Evolutionary conservation across 1,284 basidiomycete species (phyloP), one percentile per base, ranked within the genome.

Genomic region (Malassezia nana): DNA sequence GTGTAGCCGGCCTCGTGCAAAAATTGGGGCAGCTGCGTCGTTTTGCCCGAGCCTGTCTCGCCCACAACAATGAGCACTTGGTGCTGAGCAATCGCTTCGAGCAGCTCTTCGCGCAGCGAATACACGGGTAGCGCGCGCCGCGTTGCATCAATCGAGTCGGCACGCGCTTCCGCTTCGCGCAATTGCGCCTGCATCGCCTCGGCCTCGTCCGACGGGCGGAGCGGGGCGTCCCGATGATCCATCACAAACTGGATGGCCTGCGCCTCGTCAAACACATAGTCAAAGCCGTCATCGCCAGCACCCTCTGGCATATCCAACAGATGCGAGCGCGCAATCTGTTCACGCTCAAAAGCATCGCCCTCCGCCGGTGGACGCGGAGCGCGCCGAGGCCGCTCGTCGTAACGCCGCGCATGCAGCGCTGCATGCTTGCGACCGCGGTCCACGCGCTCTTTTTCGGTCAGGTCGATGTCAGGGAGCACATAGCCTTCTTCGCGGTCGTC

Each of bases 401-500:
- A 50, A 13, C 55, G 95, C 29, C 94, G 85, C 65, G 89, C 83
- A 74, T 95, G 96, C 46, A 99, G 76, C 0, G 87, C 90, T 63
- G 86, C 85, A 72, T 92, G 84, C 74, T 95, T 92, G 77, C 89
- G 91, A 78, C 94, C 91, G 76, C 84, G 85, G 80, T 98, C 91
- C 58, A 98, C 87, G 75, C 90, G 92, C n/a, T 94, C 94, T 74
- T 95, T 89, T 69, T 95, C 92, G 0, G 92, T 98, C 66, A 96
- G 81, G 71, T 99, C 98, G 76, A 98, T 92, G 65, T 70, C 58
- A 3, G 68, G 66, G 49, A 66, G 61, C 5, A 44, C 51, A 40
- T 74, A 74, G 13, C 62, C 62, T 0, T 56, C 56, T 22, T 64
- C 57, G 13, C 61, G 62, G 86, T 85, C 88, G 87, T 90, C 87